Evolutionary conservation across 345 rosid species (phyloP), one percentile per base, ranked within the genome.

Genomic region (Brassica rapa): DNA sequence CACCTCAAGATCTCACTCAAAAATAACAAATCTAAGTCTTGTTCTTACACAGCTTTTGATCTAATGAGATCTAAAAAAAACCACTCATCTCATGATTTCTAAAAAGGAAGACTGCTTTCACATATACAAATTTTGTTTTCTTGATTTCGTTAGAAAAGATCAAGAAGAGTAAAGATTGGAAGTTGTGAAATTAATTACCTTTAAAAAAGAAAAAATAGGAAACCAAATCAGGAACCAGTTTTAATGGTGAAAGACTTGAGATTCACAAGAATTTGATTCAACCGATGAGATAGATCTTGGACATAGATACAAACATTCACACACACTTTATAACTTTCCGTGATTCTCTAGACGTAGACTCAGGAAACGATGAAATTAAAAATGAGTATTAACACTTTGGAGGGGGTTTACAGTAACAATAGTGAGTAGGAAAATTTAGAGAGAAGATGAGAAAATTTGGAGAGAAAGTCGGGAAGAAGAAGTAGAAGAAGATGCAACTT

Each of bases 201-300:
- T 70, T 70, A n/a, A 66, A 1, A n/a, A 3, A 8, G 7, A 41
- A 72, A 21, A 57, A 57, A 11, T 49, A 70, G 71, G 25, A 51
- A 62, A 24, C 25, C 55, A 3, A 78, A 59, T 72, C 61, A 71
- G 67, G 12, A 72, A 64, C 9, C 46, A 37, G 6, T 46, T 43
- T 32, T 46, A 32, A 3, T 53, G 66, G 63, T 51, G 55, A 25
- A 62, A 67, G 37, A 32, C 61, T 68, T 51, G 21, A 79, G 82
- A 79, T 79, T 73, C 60, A 46, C 56, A 25, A 4, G 64, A 61
- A 68, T 1, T 60, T 64, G 16, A 16, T 7, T 11, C 1, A 4
- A 0, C 43, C 57, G 59, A 71, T 29, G 72, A 72, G 81, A 72
- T 78, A 39, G 73, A 72, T 78, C 77, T 65, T 60, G 8, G 61